Evolutionary conservation across 2,329 filamentous ascomycete genomes (phyloP).

Genomic region (Boeremia exigua): DNA sequence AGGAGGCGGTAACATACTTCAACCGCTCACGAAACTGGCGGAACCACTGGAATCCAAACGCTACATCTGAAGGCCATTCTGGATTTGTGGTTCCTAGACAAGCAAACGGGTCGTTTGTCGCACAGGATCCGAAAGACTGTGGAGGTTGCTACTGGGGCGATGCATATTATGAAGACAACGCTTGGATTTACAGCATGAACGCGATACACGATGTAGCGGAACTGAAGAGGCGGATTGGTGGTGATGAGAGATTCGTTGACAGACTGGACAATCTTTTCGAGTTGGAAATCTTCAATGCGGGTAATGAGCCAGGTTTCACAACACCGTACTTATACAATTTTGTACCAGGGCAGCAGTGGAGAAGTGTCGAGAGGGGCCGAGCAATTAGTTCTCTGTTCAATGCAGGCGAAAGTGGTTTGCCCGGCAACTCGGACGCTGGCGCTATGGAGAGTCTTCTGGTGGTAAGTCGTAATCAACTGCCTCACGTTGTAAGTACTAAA

Average conservation of each 20-base stretch:
- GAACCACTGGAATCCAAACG: constrained; percentile 71
- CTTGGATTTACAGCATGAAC: constrained; percentile 72
- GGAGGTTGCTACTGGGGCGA: constrained; percentile 72
- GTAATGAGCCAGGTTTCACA: constrained; percentile 72
- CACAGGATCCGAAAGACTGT: constrained; percentile 60
- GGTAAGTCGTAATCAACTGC: constrained; percentile 19
- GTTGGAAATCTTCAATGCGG: constrained; percentile 65
- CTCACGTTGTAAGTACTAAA: constrained; percentile 5
- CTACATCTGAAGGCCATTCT: constrained; percentile 64
- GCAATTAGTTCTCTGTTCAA: constrained; percentile 64
- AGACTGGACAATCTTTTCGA: constrained; percentile 68
- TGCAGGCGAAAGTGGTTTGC: constrained; percentile 62
- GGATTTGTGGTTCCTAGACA: constrained; percentile 72
- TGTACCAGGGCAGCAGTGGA: constrained; percentile 64
- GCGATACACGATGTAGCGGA: constrained; percentile 69
- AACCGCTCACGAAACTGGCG: constrained; percentile 71
- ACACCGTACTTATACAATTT: constrained; percentile 74
- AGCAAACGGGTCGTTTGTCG: constrained; percentile 56
- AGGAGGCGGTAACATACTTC: constrained; percentile 65
- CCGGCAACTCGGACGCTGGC: constrained; percentile 74
- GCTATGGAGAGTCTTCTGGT: constrained; percentile 73
- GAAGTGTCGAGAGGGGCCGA: constrained; percentile 65
- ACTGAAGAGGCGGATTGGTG: constrained; percentile 63
- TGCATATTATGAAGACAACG: constrained; percentile 65
- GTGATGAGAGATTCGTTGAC: constrained; percentile 59